Base-by-base conservation (phyloP, 2,329 filamentous ascomycete species). In the Cladosporium sp. region DNA sequence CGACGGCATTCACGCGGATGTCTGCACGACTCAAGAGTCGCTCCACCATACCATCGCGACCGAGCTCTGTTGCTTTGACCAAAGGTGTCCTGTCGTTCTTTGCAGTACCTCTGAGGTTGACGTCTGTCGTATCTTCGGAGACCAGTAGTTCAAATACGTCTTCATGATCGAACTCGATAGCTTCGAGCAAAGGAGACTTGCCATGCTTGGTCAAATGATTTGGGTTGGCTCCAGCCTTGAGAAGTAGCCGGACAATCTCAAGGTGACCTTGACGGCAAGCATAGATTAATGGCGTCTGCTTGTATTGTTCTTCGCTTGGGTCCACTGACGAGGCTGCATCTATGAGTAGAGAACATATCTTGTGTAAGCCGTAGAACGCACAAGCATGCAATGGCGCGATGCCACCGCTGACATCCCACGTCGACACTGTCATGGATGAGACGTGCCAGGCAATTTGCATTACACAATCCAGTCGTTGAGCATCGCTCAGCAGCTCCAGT, bases 221-320 rank as follows among this genome's bases (percentile, higher is more conserved):
- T 12, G 59, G 52, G 28, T 60, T 58, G 24, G 66, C 66, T 28
- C 59, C 44, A 24, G 66, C 59, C 15, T 66, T 36, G 24, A 68
- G 66, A 15, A 68, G 55, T 3, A 60, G 38, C 15, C 60, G 44
- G 4, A 68, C 59, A 18, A 68, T 64, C 32, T 55, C 47, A 21
- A 54, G 59, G 24, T 68, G 62, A 1, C 66, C 66, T 21, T 66
- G 30, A 12, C 44, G 44, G n/a, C 44, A 49, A 21, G 44, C 44
- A 24, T 49, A 49, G 18, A 49, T 49, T 11, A 49, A n/a, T 24
- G 44, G 44, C 24, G 44, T 49, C 44, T 49, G 44, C 2, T 49
- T n/a, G 15, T 49, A 49, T 24, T n/a, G 18, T 24, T 49, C 44
- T 24, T 49, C 44, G 6, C 24, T 24, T 21, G 44, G 44, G 21